A percentile compares a stretch with the other conserved stretches of the same genome.
Conservation (phyloP, 1,284 basidiomycete genomes). For the Melampsora larici-populina region DNA sequence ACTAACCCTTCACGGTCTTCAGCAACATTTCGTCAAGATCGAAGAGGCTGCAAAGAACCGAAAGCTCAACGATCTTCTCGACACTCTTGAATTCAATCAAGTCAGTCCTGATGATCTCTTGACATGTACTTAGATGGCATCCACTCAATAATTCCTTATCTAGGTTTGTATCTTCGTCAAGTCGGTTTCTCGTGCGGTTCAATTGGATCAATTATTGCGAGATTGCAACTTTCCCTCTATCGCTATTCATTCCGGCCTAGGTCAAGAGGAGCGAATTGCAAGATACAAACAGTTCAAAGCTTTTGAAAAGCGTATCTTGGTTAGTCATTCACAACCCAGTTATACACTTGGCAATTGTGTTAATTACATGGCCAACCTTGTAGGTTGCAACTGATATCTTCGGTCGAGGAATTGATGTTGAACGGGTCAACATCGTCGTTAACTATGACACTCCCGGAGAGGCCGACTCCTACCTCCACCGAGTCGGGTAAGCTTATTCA, state of each 20-base stretch:
- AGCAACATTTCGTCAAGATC: conserved; percentile 96
- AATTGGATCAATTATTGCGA: conserved; percentile 90
- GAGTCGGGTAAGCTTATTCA: conserved; percentile 65
- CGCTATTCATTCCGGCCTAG: conserved; percentile 88
- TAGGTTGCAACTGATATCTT: conserved; percentile 83
- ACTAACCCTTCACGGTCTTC: conserved; percentile 93
- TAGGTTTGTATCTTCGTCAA: conserved; percentile 99
- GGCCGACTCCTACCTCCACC: conserved; percentile 96
- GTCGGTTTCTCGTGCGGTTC: conserved; percentile 91
- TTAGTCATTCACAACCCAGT: background rate
- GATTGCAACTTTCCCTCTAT: conserved; percentile 99
- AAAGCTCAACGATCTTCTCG: conserved; percentile 93
- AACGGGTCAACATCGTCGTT: conserved; percentile 92
- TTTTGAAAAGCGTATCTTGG: conserved; percentile 94
- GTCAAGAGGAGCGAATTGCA: conserved; percentile 92
- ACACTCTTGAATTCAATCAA: conserved; percentile 98
- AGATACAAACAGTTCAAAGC: conserved; percentile 99
- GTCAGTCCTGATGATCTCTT: conserved; percentile 56
- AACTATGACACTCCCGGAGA: conserved; percentile 80
- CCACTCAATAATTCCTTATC: background rate
- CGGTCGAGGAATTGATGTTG: conserved; percentile 93
- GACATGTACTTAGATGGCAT: background rate
- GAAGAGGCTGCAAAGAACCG: conserved; percentile 95
- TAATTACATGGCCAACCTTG: too few species aligned
- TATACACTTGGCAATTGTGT: background rate